Conservation (phyloP, 2,329 filamentous ascomycete genomes). For the Aspergillus awamori region DNA sequence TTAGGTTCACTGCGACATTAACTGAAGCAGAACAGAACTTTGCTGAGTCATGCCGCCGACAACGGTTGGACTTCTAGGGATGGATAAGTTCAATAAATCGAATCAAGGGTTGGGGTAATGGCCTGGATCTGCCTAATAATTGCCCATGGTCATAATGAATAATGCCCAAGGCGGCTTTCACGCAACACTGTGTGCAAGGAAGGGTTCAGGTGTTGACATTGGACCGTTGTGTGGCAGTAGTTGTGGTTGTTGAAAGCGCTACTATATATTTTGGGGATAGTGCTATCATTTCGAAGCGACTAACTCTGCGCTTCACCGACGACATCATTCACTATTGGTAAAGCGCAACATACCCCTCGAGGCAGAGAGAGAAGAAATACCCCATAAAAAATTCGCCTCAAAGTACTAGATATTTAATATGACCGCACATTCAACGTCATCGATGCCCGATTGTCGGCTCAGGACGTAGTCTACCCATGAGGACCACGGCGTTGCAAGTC, state of each 20-base stretch:
- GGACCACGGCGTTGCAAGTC: neutral
- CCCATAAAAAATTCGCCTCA: too few relatives aligned
- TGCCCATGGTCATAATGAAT: neutral
- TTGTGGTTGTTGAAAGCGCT: too few relatives aligned
- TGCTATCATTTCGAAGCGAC: too few relatives aligned
- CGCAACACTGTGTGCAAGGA: neutral
- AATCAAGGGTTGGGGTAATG: constrained; percentile 20
- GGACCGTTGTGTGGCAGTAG: neutral
- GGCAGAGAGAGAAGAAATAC: too few relatives aligned
- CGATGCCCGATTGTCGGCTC: neutral
- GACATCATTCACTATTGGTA: too few relatives aligned
- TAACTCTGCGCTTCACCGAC: too few relatives aligned
- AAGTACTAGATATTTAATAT: too few relatives aligned
- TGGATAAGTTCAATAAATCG: constrained; percentile 16
- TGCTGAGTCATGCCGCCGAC: neutral
- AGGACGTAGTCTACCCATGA: neutral
- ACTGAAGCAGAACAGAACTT: neutral
- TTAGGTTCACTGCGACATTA: neutral
- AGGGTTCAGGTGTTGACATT: neutral
- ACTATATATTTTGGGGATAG: too few relatives aligned
- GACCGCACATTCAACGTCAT: neutral
- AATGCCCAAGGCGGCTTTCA: neutral
- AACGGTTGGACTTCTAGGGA: constrained; percentile 1
- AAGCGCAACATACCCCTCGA: too few relatives aligned
- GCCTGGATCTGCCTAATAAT: constrained; percentile 13